Evolutionary conservation across 768 basidiomycete genomes (phyloP), one percentile per base, ranked within the genome.

Genomic region (Nevesoporus exiguus): DNA sequence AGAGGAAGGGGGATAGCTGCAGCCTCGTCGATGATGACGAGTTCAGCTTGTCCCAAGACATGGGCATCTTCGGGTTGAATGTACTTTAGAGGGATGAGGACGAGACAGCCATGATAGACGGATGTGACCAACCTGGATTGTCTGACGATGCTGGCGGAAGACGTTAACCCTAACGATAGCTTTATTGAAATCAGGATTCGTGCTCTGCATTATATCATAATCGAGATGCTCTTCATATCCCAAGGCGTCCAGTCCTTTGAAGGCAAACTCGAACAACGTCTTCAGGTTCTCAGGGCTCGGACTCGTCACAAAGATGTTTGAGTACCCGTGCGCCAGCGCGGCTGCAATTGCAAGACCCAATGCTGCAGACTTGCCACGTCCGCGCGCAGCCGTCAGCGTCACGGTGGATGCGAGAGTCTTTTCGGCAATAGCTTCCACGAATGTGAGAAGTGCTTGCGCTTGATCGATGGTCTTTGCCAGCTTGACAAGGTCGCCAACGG

Each of bases 51-150:
- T 8, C 96, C 94, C 11, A 99, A 83, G 19, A 98, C 95, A 68
- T 99, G 96, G 0, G 93, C 89, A 68, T 99, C 97, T 78, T 97
- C 86, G 0, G 97, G 97, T 80, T 95, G 90, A 44, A 99, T 98
- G 68, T 98, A 99, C 93, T 99, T 58, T n/a, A 9, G 37, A 42
- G 15, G 39, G 19, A 15, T 62, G 29, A 62, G 56, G 34, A 42
- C 15, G 31, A 34, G 31, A 31, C 25, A 47, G 34, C 40, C 10
- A n/a, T 7, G 22, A 19, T 24, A 27, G 30, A 8, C 24, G 21
- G 22, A 41, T 5, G 25, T n/a, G 22, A 69, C 77, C 3, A 57
- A 93, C 94, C 78, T 98, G 96, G 39, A 99, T 93, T 15, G 95
- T 98, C 73, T 99, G 96, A 46, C 96, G 80, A 72, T 97, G 95